phyloP scores from a whole-genome alignment of 192 early-diverging fungal species.

The Gigaspora rosea region DNA sequence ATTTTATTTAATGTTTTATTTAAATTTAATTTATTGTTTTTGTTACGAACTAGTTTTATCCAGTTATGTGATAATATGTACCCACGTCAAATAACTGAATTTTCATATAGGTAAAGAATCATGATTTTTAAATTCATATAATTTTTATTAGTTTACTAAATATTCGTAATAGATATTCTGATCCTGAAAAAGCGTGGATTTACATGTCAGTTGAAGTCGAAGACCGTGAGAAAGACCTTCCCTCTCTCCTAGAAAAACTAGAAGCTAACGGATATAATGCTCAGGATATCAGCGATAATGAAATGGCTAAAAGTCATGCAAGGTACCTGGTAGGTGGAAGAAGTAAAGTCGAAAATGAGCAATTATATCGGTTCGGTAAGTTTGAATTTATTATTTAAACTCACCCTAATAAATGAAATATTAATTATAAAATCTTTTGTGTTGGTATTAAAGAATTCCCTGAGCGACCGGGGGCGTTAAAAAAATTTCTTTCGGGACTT shows the following conservation, averaged over 20 bases:
- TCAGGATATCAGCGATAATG: constrained; percentile 88
- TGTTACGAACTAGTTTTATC: constrained; percentile 56
- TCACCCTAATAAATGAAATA: neutral
- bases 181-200: constrained; percentile 78
- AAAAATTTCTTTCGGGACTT: constrained; percentile 79
- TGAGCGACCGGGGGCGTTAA: constrained; percentile 90
- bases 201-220: constrained; percentile 86
- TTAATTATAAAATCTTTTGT: neutral
- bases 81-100: constrained; percentile 89
- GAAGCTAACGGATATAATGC: constrained; percentile 64
- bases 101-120: constrained; percentile 67
- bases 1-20: too few species aligned
- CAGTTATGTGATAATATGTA: constrained; percentile 79
- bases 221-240: constrained; percentile 70
- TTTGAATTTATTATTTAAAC: neutral
- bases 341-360: constrained; percentile 76
- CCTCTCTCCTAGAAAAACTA: constrained; percentile 66
- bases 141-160: neutral
- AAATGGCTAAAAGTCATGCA: constrained; percentile 95
- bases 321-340: constrained; percentile 92
- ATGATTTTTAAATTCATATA: neutral
- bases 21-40: neutral
- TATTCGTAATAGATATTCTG: constrained; percentile 60
- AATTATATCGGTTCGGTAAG: constrained; percentile 82
- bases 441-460: constrained; percentile 68